Evolutionary conservation across 2,329 filamentous ascomycete genomes (phyloP), one percentile per base, ranked within the genome.

Genomic region (Colletotrichum sp.): DNA sequence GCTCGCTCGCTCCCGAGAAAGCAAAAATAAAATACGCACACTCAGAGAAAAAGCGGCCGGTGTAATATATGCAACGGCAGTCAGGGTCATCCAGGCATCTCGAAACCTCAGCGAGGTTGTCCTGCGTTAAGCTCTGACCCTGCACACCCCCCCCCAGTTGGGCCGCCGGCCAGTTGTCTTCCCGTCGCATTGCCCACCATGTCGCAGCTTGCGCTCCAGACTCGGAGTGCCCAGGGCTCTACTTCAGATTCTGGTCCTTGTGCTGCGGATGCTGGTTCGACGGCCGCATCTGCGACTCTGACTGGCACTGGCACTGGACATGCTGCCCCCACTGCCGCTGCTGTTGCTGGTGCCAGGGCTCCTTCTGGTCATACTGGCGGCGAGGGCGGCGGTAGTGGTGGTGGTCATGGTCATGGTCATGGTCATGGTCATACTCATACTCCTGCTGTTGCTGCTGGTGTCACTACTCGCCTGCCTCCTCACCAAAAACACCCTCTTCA

Each of bases 131-230:
- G 82, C 83, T 82, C 81, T 82, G 83, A 82, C 83, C 82, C 82
- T 80, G 78, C 77, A 78, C 79, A 79, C 78, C 34, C 68, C 34
- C 68, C 67, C 68, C 72, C 30, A 77, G 71, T 81, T 81, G 82
- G 80, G 76, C 78, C 69, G 72, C 71, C 75, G 72, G 76, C 77
- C 75, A 76, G 68, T 77, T 73, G 76, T 77, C 75, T 76, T 78
- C 80, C 79, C 77, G 79, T 81, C 80, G 84, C 84, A 86, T 86
- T 84, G 86, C 82, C 83, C 83, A 88, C 85, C 86, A 89, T 90
- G 88, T 89, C 88, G 85, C 89, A 90, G 85, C 86, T 87, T 86
- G 85, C 86, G 83, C 85, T 85, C 84, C 87, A 86, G 70, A 65
- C 74, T 69, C 70, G 25, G 83, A 84, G 83, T 83, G 84, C 85